Base-by-base conservation (phyloP, 306 rosid genomes). In the Casuarina equisetifolia region DNA sequence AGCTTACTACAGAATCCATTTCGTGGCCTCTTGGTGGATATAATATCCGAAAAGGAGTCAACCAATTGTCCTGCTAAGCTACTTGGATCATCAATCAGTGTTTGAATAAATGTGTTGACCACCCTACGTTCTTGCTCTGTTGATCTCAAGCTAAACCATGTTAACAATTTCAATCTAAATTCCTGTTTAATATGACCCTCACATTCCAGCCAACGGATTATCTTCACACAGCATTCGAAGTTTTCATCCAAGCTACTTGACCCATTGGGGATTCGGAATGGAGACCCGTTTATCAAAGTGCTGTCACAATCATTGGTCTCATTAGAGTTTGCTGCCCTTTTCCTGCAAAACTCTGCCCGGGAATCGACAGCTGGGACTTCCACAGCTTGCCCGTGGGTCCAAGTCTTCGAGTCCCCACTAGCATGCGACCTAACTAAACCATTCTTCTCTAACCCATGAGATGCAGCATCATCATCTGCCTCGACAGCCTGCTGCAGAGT, bases 141-240 rank as follows among this genome's bases (percentile, higher is more conserved):
- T 25, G 99, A 88, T 86, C 99, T 91, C 90, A 96, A 89, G 88
- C 99, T 96, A 85, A 92, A 96, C 99, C 99, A 96, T 48, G 99
- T 96, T 82, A 96, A 88, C 89, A 96, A 84, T 80, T 92, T 96
- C 90, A 96, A 78, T 78, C 99, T 86, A 79, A 96, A 96, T 76
- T 96, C 99, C 74, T 88, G 92, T 58, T 92, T 90, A 73, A 96
- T 88, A 78, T 96, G 97, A 63, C 99, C 93, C 83, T 92, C 91
- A 50, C 99, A 96, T 87, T 96, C 99, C 80, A 96, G 96, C 98
- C 93, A 91, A 50, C 99, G 90, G 70, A 96, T 96, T 16, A 92
- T 96, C 88, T 96, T 96, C 82, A 96, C 99, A 61, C 98, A 96
- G 76, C 92, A 92, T 90, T 96, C 99, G 20, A 96, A 96, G 84